A percentile compares a stretch with the other conserved stretches of the same genome.
Conservation (phyloP, 768 basidiomycete species). For the Phanerodontia chrysosporium region DNA sequence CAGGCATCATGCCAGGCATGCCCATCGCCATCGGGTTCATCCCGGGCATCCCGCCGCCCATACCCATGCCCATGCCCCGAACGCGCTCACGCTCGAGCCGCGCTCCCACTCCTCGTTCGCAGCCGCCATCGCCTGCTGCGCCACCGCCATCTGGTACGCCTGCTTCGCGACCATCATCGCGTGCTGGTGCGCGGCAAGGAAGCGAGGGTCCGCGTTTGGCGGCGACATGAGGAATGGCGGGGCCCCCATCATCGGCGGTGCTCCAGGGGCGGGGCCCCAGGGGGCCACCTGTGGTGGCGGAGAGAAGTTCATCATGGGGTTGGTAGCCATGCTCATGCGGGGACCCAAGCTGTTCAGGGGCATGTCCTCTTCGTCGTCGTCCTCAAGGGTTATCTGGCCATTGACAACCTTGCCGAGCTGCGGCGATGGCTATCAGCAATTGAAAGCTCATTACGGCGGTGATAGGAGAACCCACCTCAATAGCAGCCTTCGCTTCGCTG, state of each 20-base stretch:
- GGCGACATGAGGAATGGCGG: slow-evolving; percentile 26
- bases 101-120: slow-evolving; percentile 94
- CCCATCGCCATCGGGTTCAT: slow-evolving; percentile 26
- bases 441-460: not conserved
- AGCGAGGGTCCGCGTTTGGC: slow-evolving; percentile 49
- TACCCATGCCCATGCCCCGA: slow-evolving; percentile 33
- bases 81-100: slow-evolving; percentile 54
- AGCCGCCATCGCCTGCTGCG: slow-evolving; percentile 83
- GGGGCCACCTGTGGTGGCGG: slow-evolving; percentile 7
- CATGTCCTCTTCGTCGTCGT: slow-evolving; percentile 33
- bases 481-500: slow-evolving; percentile 80
- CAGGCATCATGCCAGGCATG: slow-evolving; percentile 20
- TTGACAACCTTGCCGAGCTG: slow-evolving; percentile 89
- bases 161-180: slow-evolving; percentile 87
- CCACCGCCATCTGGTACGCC: slow-evolving; percentile 85
- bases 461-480: slow-evolving; percentile 57
- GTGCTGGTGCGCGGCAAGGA: slow-evolving; percentile 77
- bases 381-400: slow-evolving; percentile 59
- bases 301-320: slow-evolving; percentile 26
- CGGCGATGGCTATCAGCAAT: not conserved
- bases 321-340: slow-evolving; percentile 32
- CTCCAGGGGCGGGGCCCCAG: slow-evolving; percentile 14
- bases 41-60: slow-evolving; percentile 31
- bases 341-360: slow-evolving; percentile 26
- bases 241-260: slow-evolving; percentile 30